Evolutionary conservation across 164 flowering plant genomes (phyloP), one percentile per base, ranked within the genome.

Genomic region (Umbellularia californica): DNA sequence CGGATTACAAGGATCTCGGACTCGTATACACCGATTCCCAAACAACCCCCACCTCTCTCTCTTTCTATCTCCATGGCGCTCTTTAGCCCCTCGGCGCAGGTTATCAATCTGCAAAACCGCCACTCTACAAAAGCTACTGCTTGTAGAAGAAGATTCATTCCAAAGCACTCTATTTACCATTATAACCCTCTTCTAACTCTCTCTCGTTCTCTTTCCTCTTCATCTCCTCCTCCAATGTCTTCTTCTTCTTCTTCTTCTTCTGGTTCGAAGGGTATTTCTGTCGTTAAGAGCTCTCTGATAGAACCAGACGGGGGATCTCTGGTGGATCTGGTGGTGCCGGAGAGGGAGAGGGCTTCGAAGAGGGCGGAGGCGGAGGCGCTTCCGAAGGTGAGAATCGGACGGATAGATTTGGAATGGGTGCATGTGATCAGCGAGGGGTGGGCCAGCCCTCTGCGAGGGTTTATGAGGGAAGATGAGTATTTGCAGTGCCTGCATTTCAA

Each of bases 371-470:
- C 90, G 1, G 88, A 80, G 77, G 28, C 77, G 67, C 55, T 95
- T 87, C 92, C 96, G 0, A 85, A 84, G 70, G 90, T 90, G 71
- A 70, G 62, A 81, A 77, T 95, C 23, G 82, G 90, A 1, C 78
- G 78, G 81, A 83, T 93, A 52, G 99, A 95, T 83, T 30, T 95
- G 25, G 93, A 93, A 68, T 95, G 99, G 99, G 92, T 90, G 2
- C 99, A 95, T 70, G 94, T 93, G 51, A 76, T 95, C 15, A 87
- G 97, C 71, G 95, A 95, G 74, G 99, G 99, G 2, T 95, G 99
- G 99, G 97, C 99, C 9, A 95, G 89, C 80, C 99, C 99, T 1
- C 79, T 95, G 81, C 85, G 73, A 72, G 98, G 99, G 75, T 95
- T 95, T 74, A 95, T 95, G 99, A 88, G 97, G 79, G 99, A 95